phyloP scores from a whole-genome alignment of 495 filamentous ascomycete genomes.

The Penicillium daleae region DNA sequence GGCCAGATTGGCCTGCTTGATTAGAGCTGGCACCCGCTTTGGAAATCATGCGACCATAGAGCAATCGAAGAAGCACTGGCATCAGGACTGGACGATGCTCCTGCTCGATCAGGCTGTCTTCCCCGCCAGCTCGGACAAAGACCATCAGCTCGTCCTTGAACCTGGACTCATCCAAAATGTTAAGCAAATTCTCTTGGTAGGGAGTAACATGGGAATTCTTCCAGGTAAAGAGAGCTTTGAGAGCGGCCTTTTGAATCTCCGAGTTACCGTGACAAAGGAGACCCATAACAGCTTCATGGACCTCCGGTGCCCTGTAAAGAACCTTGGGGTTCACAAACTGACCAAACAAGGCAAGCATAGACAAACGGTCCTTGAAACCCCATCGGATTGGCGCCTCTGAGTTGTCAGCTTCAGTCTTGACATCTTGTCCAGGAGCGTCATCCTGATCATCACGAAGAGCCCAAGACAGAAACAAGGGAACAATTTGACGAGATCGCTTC shows the following conservation, averaged over 20 bases:
- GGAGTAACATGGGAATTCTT: slow-evolving; percentile 72
- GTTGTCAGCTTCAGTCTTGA: slow-evolving; percentile 18
- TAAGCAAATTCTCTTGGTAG: slow-evolving; percentile 86
- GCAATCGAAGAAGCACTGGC: slow-evolving; percentile 81
- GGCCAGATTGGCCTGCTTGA: slow-evolving; percentile 62
- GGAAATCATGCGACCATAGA: slow-evolving; percentile 88
- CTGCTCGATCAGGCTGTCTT: slow-evolving; percentile 73
- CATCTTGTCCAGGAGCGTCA: slow-evolving; percentile 40
- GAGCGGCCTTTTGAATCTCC: slow-evolving; percentile 80
- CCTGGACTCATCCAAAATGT: slow-evolving; percentile 85
- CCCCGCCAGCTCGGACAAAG: slow-evolving; percentile 71
- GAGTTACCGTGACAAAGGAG: slow-evolving; percentile 84
- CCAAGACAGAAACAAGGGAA: slow-evolving; percentile 86
- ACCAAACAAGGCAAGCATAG: slow-evolving; percentile 79
- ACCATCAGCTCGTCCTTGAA: slow-evolving; percentile 91
- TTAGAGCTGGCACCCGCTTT: slow-evolving; percentile 63
- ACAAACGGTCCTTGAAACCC: slow-evolving; percentile 75
- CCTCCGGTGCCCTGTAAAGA: slow-evolving; percentile 75
- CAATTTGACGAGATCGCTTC: slow-evolving; percentile 78
- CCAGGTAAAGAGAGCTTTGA: slow-evolving; percentile 89
- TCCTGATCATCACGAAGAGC: slow-evolving; percentile 56
- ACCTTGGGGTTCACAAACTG: slow-evolving; percentile 84
- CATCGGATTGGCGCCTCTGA: slow-evolving; percentile 41
- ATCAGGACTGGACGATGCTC: slow-evolving; percentile 73
- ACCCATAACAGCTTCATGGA: slow-evolving; percentile 70